Evolutionary conservation across 139 green algal genomes (phyloP), one percentile per base, ranked within the genome.

Genomic region (Asterochloris sp.): DNA sequence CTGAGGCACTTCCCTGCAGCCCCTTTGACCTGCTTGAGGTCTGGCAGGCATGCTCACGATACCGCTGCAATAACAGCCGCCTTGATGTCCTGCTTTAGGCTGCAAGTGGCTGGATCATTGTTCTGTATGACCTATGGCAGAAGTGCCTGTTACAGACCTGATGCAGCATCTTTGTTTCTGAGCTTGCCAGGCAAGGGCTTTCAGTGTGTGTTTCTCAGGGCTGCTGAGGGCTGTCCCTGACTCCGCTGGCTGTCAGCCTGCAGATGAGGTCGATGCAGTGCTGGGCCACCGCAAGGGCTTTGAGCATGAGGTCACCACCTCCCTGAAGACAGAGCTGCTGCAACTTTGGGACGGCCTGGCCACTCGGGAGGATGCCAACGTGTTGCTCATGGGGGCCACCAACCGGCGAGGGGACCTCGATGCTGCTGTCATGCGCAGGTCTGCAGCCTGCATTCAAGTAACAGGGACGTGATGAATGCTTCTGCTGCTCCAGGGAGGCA

Each of bases 251-350:
- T 79, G 74, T 1, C 8, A 4, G 1, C 71, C 27, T 61, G 16
- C 87, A 96, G 94, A 98, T 89, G 96, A 99, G 88, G 92, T 98
- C 11, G 96, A 99, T 86, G 88, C 92, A 0, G 92, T 99, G 85
- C 87, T 99, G 74, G 96, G 94, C 26, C 91, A 91, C 84, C 91
- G 96, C 11, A 78, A 81, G 23, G 78, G 83, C 47, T 83, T 78
- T 24, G 96, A 99, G 85, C 96, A 99, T 86, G 96, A 99, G 83
- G 95, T 95, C 6, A 92, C 91, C 23, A 92, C 89, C 47, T 86
- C 69, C 47, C 91, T 97, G 90, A 96, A 96, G 89, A 99, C 96
- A 23, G 96, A 99, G 91, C 98, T 99, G 88, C 98, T 99, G 96
- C 90, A 95, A 83, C 87, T 97, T 60, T 99, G 96, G 96, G 96